phyloP scores from a whole-genome alignment of 1,284 basidiomycete genomes.

The Moniliella sp. region DNA sequence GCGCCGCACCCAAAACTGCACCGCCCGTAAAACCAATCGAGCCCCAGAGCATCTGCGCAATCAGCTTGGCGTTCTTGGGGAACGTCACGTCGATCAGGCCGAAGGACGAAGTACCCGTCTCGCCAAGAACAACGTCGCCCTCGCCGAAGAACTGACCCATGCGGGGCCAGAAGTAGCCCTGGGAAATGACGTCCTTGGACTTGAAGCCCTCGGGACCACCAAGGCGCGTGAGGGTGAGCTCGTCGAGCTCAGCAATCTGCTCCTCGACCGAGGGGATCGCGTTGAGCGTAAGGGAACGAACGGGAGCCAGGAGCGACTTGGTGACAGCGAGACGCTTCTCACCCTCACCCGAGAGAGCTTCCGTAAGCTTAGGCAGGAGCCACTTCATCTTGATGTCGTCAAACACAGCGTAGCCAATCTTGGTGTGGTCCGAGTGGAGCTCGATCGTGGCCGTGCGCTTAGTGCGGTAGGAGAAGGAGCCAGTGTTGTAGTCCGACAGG shows the following conservation, averaged over 20 bases:
- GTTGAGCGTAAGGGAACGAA: too few relatives aligned
- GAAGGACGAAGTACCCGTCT: slow-evolving; percentile 21
- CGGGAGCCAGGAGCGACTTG: too few relatives aligned
- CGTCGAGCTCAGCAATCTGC: too few relatives aligned
- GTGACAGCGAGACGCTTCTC: slow-evolving; percentile 4
- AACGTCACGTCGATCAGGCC: slow-evolving; percentile 10
- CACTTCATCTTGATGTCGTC: slow-evolving; percentile 33
- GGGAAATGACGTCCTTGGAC: too few relatives aligned
- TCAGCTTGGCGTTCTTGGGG: slow-evolving; percentile 19
- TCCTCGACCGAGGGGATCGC: slow-evolving; percentile 4
- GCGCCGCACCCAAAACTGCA: slow-evolving; percentile 46
- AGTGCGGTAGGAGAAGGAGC: too few relatives aligned
- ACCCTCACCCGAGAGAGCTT: slow-evolving; percentile 4
- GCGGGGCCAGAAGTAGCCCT: slow-evolving; percentile 55
- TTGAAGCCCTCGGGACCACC: too few relatives aligned
- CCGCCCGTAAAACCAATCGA: slow-evolving; percentile 71
- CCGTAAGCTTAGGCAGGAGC: slow-evolving; percentile 15
- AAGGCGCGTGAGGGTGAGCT: too few relatives aligned
- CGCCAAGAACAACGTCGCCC: slow-evolving; percentile 16
- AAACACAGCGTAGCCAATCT: slow-evolving; percentile 36
- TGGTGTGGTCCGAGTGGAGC: slow-evolving; percentile 48
- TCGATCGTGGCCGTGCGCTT: slow-evolving; percentile 36
- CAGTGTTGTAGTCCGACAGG: slow-evolving; percentile 77
- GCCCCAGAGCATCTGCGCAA: slow-evolving; percentile 49
- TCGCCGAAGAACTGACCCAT: slow-evolving; percentile 50